These are phyloP conservation scores for Talaromyces islandicus DNA, from an alignment of 2,329 filamentous ascomycete species.

Conservation along the genomic window DNA sequence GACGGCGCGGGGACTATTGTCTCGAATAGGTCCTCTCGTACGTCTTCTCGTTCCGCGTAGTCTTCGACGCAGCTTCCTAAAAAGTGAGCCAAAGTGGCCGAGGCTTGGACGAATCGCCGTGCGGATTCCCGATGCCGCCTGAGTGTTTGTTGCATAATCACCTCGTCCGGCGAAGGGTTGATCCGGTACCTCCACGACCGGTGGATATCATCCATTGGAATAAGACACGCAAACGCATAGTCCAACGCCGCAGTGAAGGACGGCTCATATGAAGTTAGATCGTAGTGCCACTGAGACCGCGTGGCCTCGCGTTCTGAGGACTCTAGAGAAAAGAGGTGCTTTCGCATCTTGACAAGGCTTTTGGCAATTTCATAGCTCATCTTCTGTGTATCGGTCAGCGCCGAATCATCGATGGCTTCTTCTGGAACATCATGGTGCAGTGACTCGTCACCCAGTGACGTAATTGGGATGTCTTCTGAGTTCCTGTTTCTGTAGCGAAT, in stretches of 20 bases:
- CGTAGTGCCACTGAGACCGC: constrained; percentile 20
- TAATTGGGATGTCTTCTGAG: constrained; percentile 52
- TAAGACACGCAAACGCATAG: constrained; percentile 43
- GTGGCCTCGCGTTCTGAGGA: constrained; percentile 25
- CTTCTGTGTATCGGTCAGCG: constrained; percentile 48
- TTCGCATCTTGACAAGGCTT: constrained; percentile 48
- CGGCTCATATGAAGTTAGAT: constrained; percentile 26
- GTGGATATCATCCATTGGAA: constrained; percentile 52
- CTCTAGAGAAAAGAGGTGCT: constrained; percentile 50
- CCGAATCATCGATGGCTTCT: constrained; percentile 34
- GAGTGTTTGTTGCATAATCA: constrained; percentile 51
- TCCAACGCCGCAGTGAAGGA: constrained; percentile 39
- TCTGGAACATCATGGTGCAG: constrained; percentile 20
- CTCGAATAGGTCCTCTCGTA: constrained; percentile 39
- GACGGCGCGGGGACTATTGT: constrained; percentile 43
- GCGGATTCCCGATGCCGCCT: constrained; percentile 51
- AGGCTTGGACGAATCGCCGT: constrained; percentile 57
- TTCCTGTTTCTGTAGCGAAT: constrained; percentile 57
- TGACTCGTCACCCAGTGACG: constrained; percentile 18
- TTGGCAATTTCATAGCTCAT: constrained; percentile 52
- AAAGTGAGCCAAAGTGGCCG: constrained; percentile 51
- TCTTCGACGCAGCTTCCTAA: constrained; percentile 50
- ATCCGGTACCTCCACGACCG: constrained; percentile 55
- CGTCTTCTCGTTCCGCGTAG: constrained; percentile 31
- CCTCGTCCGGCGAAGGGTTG: constrained; percentile 47